Base-by-base conservation (phyloP, 2,329 filamentous ascomycete genomes). In the Fusarium poae region DNA sequence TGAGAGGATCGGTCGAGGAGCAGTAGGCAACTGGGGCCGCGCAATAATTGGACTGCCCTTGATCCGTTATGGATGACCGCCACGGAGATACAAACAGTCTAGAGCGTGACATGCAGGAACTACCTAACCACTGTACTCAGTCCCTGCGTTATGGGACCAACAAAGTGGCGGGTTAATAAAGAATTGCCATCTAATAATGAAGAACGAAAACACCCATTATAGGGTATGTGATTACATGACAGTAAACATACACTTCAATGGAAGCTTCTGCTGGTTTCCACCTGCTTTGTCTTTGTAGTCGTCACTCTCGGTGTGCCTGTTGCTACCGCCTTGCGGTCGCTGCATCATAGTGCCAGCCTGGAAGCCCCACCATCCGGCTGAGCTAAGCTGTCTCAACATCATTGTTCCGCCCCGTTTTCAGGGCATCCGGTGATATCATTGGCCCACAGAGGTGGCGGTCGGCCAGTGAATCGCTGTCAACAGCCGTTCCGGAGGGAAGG, bases 321-420 rank as follows among this genome's bases (percentile, higher is more conserved):
- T 67, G 61, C 61, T 67, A 64, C 68, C 56, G 57, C 65, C 61
- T 65, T 40, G 23, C 66, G 57, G 45, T 60, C 54, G 61, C 69
- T 69, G 60, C 72, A 75, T 73, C 73, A 74, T 74, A 58, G 59
- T 70, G 58, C 66, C 42, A 59, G 64, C 59, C 62, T 68, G 55
- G 58, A 58, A 20, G 60, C 55, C 54, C 68, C 66, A 65, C 67
- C 60, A 54, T 51, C 57, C 51, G 58, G 72, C 71, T 75, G 68
- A 74, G 72, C 70, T 75, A 73, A 75, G 68, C 72, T 55, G 43
- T 56, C 51, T 40, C 45, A 78, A 71, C 69, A 80, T 76, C 57
- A 68, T 79, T 81, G 58, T 77, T 80, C 79, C 79, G 79, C 57
- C 65, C 75, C 77, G 71, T 49, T 40, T 40, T 43, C 68, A 73